phyloP scores from a whole-genome alignment of 306 rosid species.

The Canavalia ensiformis region DNA sequence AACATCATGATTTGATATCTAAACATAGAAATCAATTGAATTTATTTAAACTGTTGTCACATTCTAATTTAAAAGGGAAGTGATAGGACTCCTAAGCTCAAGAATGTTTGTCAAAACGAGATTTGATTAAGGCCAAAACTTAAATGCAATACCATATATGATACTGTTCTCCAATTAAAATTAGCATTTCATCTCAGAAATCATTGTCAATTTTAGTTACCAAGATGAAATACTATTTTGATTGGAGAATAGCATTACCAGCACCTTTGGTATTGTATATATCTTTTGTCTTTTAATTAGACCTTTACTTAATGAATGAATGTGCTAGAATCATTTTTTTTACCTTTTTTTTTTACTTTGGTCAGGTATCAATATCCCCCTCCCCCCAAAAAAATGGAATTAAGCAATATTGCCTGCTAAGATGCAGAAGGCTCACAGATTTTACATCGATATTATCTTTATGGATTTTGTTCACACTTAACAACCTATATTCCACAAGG shows the following conservation, averaged over 20 bases:
- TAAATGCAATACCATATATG: too few species aligned
- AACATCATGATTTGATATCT: slow-evolving; percentile 15
- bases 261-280: too few species aligned
- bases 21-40: background rate
- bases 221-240: too few species aligned
- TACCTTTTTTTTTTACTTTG: background rate
- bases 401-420: background rate
- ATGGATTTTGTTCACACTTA: background rate
- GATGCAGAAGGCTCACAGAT: background rate
- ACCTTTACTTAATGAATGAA: background rate
- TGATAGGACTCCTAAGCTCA: background rate
- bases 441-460: background rate
- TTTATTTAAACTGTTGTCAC: background rate
- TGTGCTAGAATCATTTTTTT: background rate
- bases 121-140: background rate
- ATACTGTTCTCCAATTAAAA: too few species aligned
- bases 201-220: too few species aligned
- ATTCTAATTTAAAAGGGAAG: background rate
- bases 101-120: background rate
- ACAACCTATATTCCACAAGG: background rate
- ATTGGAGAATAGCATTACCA: too few species aligned
- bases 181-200: too few species aligned
- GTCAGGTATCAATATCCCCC: background rate
- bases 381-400: too few species aligned
- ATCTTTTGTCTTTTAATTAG: too few species aligned